These are phyloP conservation scores for Yarrowia galli DNA, from an alignment of 1,139 yeast species.

Conservation along the genomic window DNA sequence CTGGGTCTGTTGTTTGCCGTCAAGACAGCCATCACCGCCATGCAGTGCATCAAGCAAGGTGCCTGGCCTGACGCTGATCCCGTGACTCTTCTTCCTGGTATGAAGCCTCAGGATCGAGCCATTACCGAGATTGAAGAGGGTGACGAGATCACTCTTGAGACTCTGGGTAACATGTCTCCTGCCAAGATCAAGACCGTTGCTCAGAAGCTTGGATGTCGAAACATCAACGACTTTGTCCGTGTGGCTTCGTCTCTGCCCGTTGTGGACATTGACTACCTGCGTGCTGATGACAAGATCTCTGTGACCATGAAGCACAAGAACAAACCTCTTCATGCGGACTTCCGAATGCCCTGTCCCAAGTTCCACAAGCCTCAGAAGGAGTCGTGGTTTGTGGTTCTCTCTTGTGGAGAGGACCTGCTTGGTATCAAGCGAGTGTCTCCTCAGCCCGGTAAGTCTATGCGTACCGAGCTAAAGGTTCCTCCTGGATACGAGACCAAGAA, in stretches of 20 bases:
- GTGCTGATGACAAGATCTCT: conserved; percentile 57
- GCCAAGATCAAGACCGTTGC: conserved; percentile 51
- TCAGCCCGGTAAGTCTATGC: conserved; percentile 38
- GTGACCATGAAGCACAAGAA: conserved; percentile 56
- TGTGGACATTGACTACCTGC: conserved; percentile 46
- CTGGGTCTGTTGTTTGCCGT: conserved; percentile 72
- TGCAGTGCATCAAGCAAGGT: conserved; percentile 91
- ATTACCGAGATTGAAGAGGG: conserved; percentile 34
- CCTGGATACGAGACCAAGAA: conserved; percentile 36
- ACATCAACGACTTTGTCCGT: conserved; percentile 29
- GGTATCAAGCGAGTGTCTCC: conserved; percentile 45
- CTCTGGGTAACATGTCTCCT: conserved; percentile 41
- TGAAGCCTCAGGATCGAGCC: conserved; percentile 46
- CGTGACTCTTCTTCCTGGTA: conserved; percentile 74
- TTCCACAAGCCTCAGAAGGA: conserved; percentile 94
- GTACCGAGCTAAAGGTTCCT: conserved; percentile 40
- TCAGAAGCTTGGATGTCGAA: conserved; percentile 21
- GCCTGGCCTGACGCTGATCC: conserved; percentile 85
- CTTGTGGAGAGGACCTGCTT: conserved; percentile 51
- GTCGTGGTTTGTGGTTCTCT: conserved; percentile 83
- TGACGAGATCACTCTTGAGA: conserved; percentile 41
- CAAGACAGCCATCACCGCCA: conserved; percentile 65
- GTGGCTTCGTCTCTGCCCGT: conserved; percentile 47
- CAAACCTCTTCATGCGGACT: conserved; percentile 62
- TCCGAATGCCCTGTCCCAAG: conserved; percentile 74